These are phyloP conservation scores for Botrytis tulipae DNA, from an alignment of 2,329 filamentous ascomycete species.

Conservation along the genomic window DNA sequence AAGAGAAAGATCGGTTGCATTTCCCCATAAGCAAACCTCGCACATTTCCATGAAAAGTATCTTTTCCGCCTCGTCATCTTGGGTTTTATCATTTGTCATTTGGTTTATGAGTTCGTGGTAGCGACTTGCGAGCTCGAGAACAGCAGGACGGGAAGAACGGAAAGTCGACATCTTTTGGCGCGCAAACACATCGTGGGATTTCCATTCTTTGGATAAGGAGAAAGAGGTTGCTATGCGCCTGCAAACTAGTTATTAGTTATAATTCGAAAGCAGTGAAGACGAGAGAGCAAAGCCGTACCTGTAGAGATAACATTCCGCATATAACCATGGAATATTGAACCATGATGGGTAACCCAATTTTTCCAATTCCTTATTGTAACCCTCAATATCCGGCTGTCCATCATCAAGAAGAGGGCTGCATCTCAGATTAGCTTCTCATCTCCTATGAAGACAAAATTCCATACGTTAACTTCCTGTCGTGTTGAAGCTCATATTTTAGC, in stretches of 20 bases:
- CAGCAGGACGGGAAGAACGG: slow-evolving; percentile 83
- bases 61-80: slow-evolving; percentile 63
- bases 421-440: slow-evolving; percentile 50
- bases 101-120: slow-evolving; percentile 73
- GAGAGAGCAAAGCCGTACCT: slow-evolving; percentile 43
- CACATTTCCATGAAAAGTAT: slow-evolving; percentile 88
- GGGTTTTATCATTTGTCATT: slow-evolving; percentile 50
- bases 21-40: slow-evolving; percentile 96
- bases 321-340: slow-evolving; percentile 87
- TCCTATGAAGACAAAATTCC: slow-evolving; percentile 32
- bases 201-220: slow-evolving; percentile 76
- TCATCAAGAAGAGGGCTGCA: slow-evolving; percentile 41
- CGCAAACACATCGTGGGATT: slow-evolving; percentile 82
- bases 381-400: slow-evolving; percentile 55
- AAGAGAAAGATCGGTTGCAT: slow-evolving; percentile 90
- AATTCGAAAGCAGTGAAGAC: neutral
- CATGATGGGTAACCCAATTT: slow-evolving; percentile 72
- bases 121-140: slow-evolving; percentile 75
- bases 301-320: slow-evolving; percentile 91
- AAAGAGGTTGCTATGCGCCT: slow-evolving; percentile 81
- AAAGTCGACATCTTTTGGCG: slow-evolving; percentile 91
- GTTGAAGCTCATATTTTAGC: slow-evolving; percentile 93
- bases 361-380: slow-evolving; percentile 84
- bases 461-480: slow-evolving; percentile 77
- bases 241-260: slow-evolving; percentile 31